Evolutionary conservation across 2,329 filamentous ascomycete species (phyloP).

Genomic region (Bertia moriformis): DNA sequence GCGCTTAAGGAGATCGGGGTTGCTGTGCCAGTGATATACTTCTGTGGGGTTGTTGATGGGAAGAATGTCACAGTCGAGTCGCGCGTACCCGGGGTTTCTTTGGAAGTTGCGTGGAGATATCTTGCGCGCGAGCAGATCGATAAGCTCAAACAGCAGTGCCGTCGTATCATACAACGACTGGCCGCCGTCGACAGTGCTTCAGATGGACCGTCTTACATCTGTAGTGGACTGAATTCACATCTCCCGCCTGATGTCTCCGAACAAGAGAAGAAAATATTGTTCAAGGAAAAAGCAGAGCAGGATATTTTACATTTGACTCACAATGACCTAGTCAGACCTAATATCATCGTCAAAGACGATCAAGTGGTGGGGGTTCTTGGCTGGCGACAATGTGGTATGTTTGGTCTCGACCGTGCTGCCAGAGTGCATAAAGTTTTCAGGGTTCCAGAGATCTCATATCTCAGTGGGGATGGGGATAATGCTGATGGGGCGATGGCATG

Average conservation of each 20-base stretch:
- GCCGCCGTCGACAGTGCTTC: slow-evolving; percentile 9
- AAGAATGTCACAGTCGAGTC: slow-evolving; percentile 22
- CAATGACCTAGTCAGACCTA: slow-evolving; percentile 18
- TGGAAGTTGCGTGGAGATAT: slow-evolving; percentile 12
- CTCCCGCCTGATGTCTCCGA: background rate
- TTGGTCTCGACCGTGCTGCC: slow-evolving; percentile 16
- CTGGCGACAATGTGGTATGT: slow-evolving; percentile 22
- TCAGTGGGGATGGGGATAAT: background rate
- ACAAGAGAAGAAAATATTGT: background rate
- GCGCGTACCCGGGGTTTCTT: slow-evolving; percentile 19
- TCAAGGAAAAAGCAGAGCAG: background rate
- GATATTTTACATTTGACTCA: slow-evolving; percentile 13
- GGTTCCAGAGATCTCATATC: background rate
- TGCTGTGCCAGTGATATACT: slow-evolving; percentile 17
- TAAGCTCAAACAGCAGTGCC: slow-evolving; percentile 17
- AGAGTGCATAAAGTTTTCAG: slow-evolving; percentile 12
- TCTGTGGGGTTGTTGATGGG: slow-evolving; percentile 18
- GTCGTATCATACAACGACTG: slow-evolving; percentile 14
- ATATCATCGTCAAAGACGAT: slow-evolving; percentile 19
- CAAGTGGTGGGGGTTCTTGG: slow-evolving; percentile 19
- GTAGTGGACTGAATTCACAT: slow-evolving; percentile 2
- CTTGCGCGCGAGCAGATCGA: slow-evolving; percentile 15
- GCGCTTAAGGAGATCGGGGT: slow-evolving; percentile 14
- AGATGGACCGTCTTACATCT: slow-evolving; percentile 16
- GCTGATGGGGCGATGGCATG: background rate